Evolutionary conservation across 768 basidiomycete genomes (phyloP), one percentile per base, ranked within the genome.

Genomic region (Steccherinum ochraceum): DNA sequence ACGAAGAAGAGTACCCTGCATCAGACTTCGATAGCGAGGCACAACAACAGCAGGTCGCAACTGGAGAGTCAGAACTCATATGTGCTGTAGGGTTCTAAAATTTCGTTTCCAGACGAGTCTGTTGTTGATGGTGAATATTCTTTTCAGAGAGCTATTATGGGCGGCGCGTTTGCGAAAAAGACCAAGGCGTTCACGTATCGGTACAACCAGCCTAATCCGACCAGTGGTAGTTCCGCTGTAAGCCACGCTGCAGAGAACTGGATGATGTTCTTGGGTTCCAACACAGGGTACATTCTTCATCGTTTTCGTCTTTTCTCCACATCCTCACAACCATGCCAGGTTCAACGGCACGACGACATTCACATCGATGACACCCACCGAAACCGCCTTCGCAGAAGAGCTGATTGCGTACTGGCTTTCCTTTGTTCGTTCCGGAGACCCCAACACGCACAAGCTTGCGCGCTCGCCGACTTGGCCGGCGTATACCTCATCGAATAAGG

Each of bases 321-420:
- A 39, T 11, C 35, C 20, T 35, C 45, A 24, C n/a, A 27, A 16
- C 4, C 21, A 4, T n/a, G n/a, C n/a, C 45, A 64, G 64, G 19
- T 61, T 65, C 51, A 81, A 84, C 61, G 81, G 83, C 19, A 73
- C 77, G 0, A 74, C 73, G 11, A 71, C 67, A 1, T 79, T 82
- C 61, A 68, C 71, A 1, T 61, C 69, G 2, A 67, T 76, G 65
- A 74, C 72, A 10, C 67, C 73, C 0, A 63, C 69, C 7, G 74
- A 83, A 56, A 60, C 55, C 1, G 73, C 76, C 5, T 84, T 84
- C 54, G 75, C 79, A 0, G 62, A 71, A 27, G 84, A 84, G 61
- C 66, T 81, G 24, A 80, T 81, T 40, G 81, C 78, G 5, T 83
- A 84, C 61, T 83, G 81, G 80, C 64, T 84, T 4, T 84, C 80